Percentiles rank a stretch among this genome's conserved stretches.
phyloP scores from a whole-genome alignment of 2,329 filamentous ascomycete genomes.

The Aspergillus aculeatinus region DNA sequence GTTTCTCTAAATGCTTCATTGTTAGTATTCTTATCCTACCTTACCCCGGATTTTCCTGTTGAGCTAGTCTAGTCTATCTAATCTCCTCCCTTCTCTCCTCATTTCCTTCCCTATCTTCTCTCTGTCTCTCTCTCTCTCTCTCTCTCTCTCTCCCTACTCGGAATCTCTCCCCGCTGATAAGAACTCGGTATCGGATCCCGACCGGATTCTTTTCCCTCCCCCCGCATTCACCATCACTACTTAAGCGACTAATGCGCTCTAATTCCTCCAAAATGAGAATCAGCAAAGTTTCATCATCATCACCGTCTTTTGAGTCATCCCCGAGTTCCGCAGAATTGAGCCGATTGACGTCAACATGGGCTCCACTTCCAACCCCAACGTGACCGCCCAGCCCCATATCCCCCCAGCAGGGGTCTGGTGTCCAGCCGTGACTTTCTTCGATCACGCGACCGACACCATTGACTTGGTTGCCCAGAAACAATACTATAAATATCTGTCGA shows the following conservation, averaged over 20 bases:
- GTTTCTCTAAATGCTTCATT: too few species aligned
- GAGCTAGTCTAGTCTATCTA: background rate
- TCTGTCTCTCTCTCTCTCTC: background rate
- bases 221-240: slow-evolving; percentile 3
- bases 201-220: slow-evolving; percentile 11
- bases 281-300: background rate
- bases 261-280: background rate
- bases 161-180: slow-evolving; percentile 1
- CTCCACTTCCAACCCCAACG: slow-evolving; percentile 9
- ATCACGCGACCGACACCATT: slow-evolving; percentile 50
- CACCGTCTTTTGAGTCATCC: too few species aligned
- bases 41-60: background rate
- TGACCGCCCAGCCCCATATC: slow-evolving; percentile 21
- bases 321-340: background rate
- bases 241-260: background rate
- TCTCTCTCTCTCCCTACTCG: background rate
- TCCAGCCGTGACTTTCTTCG: slow-evolving; percentile 57
- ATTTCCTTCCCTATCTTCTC: background rate
- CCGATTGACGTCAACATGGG: slow-evolving; percentile 13
- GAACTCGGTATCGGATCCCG: slow-evolving; percentile 1
- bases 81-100: background rate
- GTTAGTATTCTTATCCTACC: background rate
- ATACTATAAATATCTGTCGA: slow-evolving; percentile 55
- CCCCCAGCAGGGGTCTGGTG: slow-evolving; percentile 48
- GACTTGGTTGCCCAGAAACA: slow-evolving; percentile 50